Evolutionary conservation across 129 eudicot species (phyloP).

Genomic region (Lonicera japonica): DNA sequence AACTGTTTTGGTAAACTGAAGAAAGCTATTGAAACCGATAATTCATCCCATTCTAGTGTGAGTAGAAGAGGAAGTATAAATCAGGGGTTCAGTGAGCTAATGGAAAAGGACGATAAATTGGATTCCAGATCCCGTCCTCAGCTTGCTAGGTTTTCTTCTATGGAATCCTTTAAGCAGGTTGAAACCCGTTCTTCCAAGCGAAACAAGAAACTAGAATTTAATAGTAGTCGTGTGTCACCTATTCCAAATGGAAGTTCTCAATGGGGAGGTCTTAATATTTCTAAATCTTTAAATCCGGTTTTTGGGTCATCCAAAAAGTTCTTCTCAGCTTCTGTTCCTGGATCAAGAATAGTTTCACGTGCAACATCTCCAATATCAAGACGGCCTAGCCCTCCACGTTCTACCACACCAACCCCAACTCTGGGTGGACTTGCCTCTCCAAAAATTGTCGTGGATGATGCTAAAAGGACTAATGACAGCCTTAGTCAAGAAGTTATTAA

Average conservation of each 20-base stretch:
- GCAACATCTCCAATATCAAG: constrained; percentile 94
- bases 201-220: constrained; percentile 76
- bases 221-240: constrained; percentile 92
- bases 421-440: constrained; percentile 87
- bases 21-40: constrained; percentile 52
- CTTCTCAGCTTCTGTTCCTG: constrained; percentile 98
- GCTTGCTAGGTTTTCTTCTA: constrained; percentile 74
- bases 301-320: constrained; percentile 89
- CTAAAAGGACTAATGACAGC: constrained; percentile 50
- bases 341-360: constrained; percentile 92
- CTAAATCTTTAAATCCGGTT: constrained; percentile 78
- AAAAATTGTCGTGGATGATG: constrained; percentile 53
- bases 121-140: constrained; percentile 69
- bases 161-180: constrained; percentile 60
- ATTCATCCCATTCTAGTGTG: constrained; percentile 54
- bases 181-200: constrained; percentile 68
- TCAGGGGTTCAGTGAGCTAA: constrained; percentile 39
- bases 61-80: constrained; percentile 60
- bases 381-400: constrained; percentile 94
- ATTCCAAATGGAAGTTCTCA: constrained; percentile 84
- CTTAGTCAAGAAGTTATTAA: constrained; percentile 65
- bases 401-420: constrained; percentile 96
- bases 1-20: constrained; percentile 65
- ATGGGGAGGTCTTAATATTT: constrained; percentile 68
- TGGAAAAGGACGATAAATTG: constrained; percentile 59